A percentile compares a stretch with the other conserved stretches of the same genome.
phyloP scores from a whole-genome alignment of 2,329 filamentous ascomycete genomes.

The Cordyceps cateniannulata region DNA sequence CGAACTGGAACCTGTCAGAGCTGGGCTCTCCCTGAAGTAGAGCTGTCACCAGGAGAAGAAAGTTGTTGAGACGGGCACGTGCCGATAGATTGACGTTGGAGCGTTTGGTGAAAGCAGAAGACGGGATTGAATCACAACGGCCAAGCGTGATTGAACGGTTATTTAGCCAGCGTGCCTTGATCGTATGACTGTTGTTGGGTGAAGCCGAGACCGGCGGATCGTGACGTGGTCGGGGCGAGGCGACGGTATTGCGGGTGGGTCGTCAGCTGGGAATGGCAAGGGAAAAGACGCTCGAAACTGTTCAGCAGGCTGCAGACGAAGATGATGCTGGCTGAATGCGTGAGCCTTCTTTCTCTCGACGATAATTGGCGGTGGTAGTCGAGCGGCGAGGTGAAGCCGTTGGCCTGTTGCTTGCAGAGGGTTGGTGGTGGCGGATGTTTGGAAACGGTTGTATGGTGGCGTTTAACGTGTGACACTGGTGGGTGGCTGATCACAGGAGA shows the following conservation, averaged over 20 bases:
- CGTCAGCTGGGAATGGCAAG: not conserved
- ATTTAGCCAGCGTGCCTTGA: not conserved
- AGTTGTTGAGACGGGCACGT: not conserved
- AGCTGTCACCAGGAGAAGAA: conserved; percentile 4
- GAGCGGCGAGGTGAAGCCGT: conserved; percentile 4
- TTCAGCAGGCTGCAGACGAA: not conserved
- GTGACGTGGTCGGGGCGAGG: conserved; percentile 10
- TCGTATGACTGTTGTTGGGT: conserved; percentile 3
- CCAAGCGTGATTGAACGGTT: not conserved
- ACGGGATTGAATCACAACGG: not conserved
- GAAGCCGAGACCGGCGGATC: conserved; percentile 10
- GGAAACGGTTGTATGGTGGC: conserved; percentile 1
- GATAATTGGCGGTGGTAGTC: not conserved
- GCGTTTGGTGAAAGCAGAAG: not conserved
- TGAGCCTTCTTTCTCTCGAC: conserved; percentile 11
- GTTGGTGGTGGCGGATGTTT: not conserved
- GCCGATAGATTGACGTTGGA: not conserved
- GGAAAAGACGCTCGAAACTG: not conserved
- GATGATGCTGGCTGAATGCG: not conserved
- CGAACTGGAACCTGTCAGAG: conserved; percentile 14
- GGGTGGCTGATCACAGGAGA: conserved; percentile 1
- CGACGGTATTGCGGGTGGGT: conserved; percentile 5
- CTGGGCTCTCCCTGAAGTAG: conserved; percentile 9
- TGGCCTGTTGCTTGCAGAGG: conserved; percentile 7
- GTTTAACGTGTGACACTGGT: conserved; percentile 1